These are phyloP conservation scores for Irpex sp. DNA, from an alignment of 1,284 basidiomycete species.

Conservation along the genomic window DNA sequence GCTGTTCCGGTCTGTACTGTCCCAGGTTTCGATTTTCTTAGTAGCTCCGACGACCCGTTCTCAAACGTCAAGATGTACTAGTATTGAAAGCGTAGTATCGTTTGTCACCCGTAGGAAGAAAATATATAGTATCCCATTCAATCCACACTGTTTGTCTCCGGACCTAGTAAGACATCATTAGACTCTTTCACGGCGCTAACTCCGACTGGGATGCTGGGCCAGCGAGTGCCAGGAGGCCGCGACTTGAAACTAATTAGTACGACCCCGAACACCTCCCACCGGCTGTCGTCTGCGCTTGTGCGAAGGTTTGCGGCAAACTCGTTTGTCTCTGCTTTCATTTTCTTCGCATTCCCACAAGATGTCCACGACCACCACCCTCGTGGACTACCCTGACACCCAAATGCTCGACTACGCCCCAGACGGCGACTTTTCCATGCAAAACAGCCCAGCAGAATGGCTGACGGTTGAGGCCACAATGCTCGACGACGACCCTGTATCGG, in stretches of 20 bases:
- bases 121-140: too few species aligned
- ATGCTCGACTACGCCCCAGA: slow-evolving; percentile 65
- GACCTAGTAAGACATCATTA: too few species aligned
- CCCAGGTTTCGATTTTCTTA: too few species aligned
- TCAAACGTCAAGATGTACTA: too few species aligned
- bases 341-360: slow-evolving; percentile 7
- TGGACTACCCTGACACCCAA: slow-evolving; percentile 56
- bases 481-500: slow-evolving; percentile 38
- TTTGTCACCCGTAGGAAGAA: too few species aligned
- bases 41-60: too few species aligned
- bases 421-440: slow-evolving; percentile 58
- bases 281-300: not conserved
- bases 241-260: not conserved
- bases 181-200: not conserved
- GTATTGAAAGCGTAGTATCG: too few species aligned
- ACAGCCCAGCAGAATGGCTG: slow-evolving; percentile 37
- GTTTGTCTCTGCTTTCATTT: slow-evolving; percentile 1
- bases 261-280: not conserved
- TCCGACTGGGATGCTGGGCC: not conserved
- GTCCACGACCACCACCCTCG: slow-evolving; percentile 30
- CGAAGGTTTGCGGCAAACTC: not conserved
- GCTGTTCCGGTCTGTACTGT: too few species aligned
- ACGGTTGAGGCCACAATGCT: slow-evolving; percentile 58
- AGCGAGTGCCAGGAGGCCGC: not conserved
- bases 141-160: too few species aligned